A percentile compares a stretch with the other conserved stretches of the same genome.
phyloP scores from a whole-genome alignment of 2,329 filamentous ascomycete species.

The Cordyceps cicadae region DNA sequence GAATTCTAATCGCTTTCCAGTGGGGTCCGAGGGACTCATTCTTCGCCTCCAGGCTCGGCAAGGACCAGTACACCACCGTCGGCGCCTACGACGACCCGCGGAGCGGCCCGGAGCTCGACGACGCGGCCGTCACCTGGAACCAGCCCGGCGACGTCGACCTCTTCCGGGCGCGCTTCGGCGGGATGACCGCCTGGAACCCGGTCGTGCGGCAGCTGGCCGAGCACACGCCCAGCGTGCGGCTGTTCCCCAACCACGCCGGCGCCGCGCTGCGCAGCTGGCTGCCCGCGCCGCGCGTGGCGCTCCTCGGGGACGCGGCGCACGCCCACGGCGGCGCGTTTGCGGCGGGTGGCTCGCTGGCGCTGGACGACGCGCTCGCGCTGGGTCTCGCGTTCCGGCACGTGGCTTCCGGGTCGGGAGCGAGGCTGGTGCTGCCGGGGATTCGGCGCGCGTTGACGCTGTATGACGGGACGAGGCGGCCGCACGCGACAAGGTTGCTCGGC shows the following conservation, averaged over 20 bases:
- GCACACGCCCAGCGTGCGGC: slow-evolving; percentile 29
- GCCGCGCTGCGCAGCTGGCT: slow-evolving; percentile 30
- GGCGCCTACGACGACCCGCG: slow-evolving; percentile 30
- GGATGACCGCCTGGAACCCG: slow-evolving; percentile 28
- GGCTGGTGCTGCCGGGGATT: neutral
- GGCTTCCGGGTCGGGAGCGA: neutral
- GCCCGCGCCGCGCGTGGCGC: slow-evolving; percentile 21
- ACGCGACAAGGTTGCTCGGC: slow-evolving; percentile 10
- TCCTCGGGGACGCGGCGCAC: slow-evolving; percentile 31
- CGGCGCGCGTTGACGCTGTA: slow-evolving; percentile 4
- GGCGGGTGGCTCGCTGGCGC: slow-evolving; percentile 29
- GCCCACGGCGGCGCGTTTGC: slow-evolving; percentile 33
- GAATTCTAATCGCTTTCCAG: neutral
- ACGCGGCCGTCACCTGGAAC: slow-evolving; percentile 29
- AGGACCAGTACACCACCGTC: slow-evolving; percentile 34
- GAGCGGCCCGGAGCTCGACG: slow-evolving; percentile 22
- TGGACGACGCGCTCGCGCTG: slow-evolving; percentile 24
- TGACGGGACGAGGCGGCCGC: slow-evolving; percentile 13
- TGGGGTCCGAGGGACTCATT: slow-evolving; percentile 20
- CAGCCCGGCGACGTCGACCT: slow-evolving; percentile 26
- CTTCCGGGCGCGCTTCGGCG: slow-evolving; percentile 27
- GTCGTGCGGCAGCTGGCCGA: slow-evolving; percentile 30
- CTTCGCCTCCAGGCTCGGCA: slow-evolving; percentile 33
- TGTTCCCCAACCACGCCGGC: slow-evolving; percentile 35
- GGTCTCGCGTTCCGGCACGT: neutral